phyloP scores from a whole-genome alignment of 2,329 filamentous ascomycete species.

The Colletotrichum abscissum region DNA sequence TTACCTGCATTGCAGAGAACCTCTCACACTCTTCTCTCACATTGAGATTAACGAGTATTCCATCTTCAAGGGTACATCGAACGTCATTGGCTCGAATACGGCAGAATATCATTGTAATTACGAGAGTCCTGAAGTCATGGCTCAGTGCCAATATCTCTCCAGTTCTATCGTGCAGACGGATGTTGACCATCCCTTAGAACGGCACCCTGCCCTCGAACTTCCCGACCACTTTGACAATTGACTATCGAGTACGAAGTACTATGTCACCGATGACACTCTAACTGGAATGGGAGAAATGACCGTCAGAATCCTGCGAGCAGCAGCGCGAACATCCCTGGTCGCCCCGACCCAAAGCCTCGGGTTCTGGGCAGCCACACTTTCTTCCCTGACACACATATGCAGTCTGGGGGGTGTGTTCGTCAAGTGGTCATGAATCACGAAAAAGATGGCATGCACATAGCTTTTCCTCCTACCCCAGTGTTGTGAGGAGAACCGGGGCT shows the following conservation, averaged over 20 bases:
- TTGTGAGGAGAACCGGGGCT: constrained; percentile 20
- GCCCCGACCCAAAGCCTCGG: constrained; percentile 33
- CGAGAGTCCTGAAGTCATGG: constrained; percentile 3
- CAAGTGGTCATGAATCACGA: constrained; percentile 32
- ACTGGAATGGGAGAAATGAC: neutral
- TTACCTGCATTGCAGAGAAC: constrained; percentile 1
- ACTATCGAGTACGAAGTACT: neutral
- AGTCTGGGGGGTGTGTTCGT: constrained; percentile 14
- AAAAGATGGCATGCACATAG: neutral
- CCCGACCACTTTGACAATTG: neutral
- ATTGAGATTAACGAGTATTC: neutral
- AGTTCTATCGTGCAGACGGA: constrained; percentile 13
- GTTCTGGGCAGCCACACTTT: constrained; percentile 36
- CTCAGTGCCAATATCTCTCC: constrained; percentile 5
- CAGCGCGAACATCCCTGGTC: constrained; percentile 7
- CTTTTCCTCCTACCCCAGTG: neutral
- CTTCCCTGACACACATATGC: constrained; percentile 30
- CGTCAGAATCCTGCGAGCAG: constrained; percentile 14
- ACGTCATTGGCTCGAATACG: constrained; percentile 19
- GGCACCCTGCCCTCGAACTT: neutral
- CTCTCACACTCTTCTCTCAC: neutral
- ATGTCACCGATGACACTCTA: constrained; percentile 1
- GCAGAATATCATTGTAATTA: neutral
- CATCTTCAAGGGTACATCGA: neutral
- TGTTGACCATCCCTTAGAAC: constrained; percentile 24